Base-by-base conservation (phyloP, 306 rosid genomes). In the Dicorynia guianensis region DNA sequence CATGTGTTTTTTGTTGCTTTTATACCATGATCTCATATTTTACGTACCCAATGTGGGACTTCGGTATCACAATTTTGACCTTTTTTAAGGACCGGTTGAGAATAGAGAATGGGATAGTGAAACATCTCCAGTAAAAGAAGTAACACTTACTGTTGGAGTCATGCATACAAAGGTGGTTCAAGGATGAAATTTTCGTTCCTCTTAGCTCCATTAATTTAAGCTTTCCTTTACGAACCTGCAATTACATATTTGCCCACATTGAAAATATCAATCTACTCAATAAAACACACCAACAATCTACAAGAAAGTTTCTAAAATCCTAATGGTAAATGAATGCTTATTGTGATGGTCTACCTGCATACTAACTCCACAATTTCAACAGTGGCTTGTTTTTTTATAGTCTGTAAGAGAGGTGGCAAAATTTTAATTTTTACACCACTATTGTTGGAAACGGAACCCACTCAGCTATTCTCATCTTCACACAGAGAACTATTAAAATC, bases 131-230 rank as follows among this genome's bases (percentile, higher is more conserved):
- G 5, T 15, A 72, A 5, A 48, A 15, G 59, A 35, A 40, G 20
- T 52, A 40, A 19, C 64, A 85, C 97, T 92, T 87, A 95, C 99
- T 6, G 78, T 72, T 39, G 97, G 99, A 43, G 78, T 79, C 99
- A 96, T 92, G 70, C 88, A 63, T 92, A 96, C 18, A 86, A 76
- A 57, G 97, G 99, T 71, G 96, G 81, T 80, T 96, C 97, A 38
- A 83, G 77, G 78, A 88, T 85, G 83, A 90, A 96, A 12, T 87
- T 84, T 83, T 96, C 99, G 57, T 84, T 79, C 85, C 98, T 92
- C 84, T 96, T 96, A 53, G 87, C 93, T 65, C 99, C 99, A 75
- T 96, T 96, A 61, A 96, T 93, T 15, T 59, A 63, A 96, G 92
- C 79, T 80, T 91, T 70, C 99, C 99, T 49, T 90, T 89, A 63